Evolutionary conservation across 2,329 filamentous ascomycete genomes (phyloP).

Genomic region (Pseudogymnoascus sp.): DNA sequence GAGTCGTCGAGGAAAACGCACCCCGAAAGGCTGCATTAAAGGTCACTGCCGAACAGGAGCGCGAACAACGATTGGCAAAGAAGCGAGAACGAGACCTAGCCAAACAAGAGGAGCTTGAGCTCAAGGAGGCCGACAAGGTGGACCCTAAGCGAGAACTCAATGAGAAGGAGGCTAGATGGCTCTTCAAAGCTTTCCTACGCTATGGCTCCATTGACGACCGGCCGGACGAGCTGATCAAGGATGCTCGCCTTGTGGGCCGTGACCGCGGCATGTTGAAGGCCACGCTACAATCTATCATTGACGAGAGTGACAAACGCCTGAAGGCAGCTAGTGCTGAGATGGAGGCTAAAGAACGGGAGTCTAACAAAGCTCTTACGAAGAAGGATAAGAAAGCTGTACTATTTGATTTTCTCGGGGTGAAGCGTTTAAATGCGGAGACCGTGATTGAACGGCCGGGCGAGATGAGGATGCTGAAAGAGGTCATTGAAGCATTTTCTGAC

Average conservation of each 20-base stretch:
- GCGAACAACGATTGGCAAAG: constrained; percentile 56
- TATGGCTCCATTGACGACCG: constrained; percentile 88
- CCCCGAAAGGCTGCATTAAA: constrained; percentile 65
- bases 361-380: constrained; percentile 78
- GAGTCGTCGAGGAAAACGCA: constrained; percentile 75
- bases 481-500: constrained; percentile 58
- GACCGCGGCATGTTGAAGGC: constrained; percentile 71
- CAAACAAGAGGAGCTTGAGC: constrained; percentile 60
- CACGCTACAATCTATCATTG: constrained; percentile 59
- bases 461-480: constrained; percentile 72
- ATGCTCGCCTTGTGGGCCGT: constrained; percentile 75
- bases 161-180: constrained; percentile 86
- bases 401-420: constrained; percentile 88
- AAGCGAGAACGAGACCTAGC: constrained; percentile 56
- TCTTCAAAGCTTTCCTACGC: constrained; percentile 82
- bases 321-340: constrained; percentile 62
- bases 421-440: constrained; percentile 92
- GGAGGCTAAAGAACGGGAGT: constrained; percentile 56
- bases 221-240: constrained; percentile 75
- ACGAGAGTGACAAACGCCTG: constrained; percentile 62
- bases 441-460: constrained; percentile 86
- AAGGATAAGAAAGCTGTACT: constrained; percentile 97
- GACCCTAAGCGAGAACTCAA: constrained; percentile 86
- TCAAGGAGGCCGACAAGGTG: constrained; percentile 58
- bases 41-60: constrained; percentile 47